Percentiles rank a stretch among this genome's conserved stretches.
These are phyloP conservation scores for Fusarium proliferatum DNA, from an alignment of 2,329 filamentous ascomycete species.

Conservation along the genomic window DNA sequence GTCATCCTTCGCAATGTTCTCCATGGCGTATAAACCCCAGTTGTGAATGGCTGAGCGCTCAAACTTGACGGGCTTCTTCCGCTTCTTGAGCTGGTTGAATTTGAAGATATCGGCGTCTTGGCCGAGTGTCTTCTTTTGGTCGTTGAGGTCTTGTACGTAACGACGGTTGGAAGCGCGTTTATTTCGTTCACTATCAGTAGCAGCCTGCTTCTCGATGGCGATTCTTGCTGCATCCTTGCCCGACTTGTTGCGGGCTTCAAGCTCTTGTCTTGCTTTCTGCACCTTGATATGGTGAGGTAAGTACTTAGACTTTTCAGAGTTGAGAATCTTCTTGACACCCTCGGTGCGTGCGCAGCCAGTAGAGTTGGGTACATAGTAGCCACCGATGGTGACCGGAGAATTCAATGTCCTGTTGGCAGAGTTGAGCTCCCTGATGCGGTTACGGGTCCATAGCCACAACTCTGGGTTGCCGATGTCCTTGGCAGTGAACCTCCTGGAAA, in stretches of 20 bases:
- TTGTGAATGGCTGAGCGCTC: constrained; percentile 98
- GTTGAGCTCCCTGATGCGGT: constrained; percentile 68
- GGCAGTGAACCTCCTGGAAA: constrained; percentile 60
- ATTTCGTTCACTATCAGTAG: constrained; percentile 90
- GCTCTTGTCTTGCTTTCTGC: constrained; percentile 88
- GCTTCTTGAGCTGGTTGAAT: constrained; percentile 99
- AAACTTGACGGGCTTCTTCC: constrained; percentile 99
- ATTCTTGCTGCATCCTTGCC: constrained; percentile 78
- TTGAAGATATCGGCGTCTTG: constrained; percentile 90
- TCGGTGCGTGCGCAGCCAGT: constrained; percentile 92
- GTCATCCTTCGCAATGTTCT: constrained; percentile 96
- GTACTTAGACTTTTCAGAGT: constrained; percentile 98
- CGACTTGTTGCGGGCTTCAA: constrained; percentile 79
- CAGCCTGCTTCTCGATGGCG: constrained; percentile 80
- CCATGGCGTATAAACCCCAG: constrained; percentile 97
- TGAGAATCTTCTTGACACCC: constrained; percentile 93
- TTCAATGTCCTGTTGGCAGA: constrained; percentile 45
- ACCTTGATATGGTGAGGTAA: constrained; percentile 97
- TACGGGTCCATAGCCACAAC: constrained; percentile 68
- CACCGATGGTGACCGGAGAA: constrained; percentile 61
- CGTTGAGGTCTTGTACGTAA: constrained; percentile 92
- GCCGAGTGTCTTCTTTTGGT: constrained; percentile 87
- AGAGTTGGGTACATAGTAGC: constrained; percentile 84
- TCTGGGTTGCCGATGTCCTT: constrained; percentile 61
- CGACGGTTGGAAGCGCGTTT: constrained; percentile 97